Percentiles rank a stretch among this genome's conserved stretches.
Conservation (phyloP, 2,329 filamentous ascomycete genomes). For the Cladosporium colombiae region DNA sequence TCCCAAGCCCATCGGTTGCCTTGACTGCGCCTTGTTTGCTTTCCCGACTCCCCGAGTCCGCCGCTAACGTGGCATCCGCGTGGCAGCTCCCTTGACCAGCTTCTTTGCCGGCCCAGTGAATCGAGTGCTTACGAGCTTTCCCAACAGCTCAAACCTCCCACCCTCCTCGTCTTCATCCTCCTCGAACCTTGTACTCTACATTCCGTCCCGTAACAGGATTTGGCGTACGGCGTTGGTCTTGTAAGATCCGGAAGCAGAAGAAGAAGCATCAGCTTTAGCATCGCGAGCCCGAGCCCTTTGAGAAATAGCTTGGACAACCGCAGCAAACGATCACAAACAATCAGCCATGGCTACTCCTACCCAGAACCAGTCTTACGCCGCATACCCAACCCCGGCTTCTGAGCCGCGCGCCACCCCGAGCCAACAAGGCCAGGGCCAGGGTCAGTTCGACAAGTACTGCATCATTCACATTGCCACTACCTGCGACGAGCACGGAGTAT, state of each 20-base stretch:
- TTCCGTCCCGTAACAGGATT: constrained; percentile 14
- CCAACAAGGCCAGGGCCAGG: constrained; percentile 16
- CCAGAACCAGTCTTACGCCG: constrained; percentile 30
- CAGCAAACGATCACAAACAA: constrained; percentile 8
- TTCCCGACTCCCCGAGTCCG: constrained; percentile 12
- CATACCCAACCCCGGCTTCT: constrained; percentile 26
- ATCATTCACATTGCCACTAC: constrained; percentile 98
- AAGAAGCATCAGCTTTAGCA: constrained; percentile 15
- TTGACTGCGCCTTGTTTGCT: constrained; percentile 13
- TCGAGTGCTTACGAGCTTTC: constrained; percentile 8
- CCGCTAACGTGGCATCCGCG: constrained; percentile 17
- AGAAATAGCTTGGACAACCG: constrained; percentile 15
- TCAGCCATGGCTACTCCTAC: constrained; percentile 35
- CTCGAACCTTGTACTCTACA: constrained; percentile 18
- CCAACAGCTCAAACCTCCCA: not conserved
- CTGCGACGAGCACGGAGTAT: constrained; percentile 98
- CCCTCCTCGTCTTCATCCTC: not conserved
- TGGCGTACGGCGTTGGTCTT: constrained; percentile 21
- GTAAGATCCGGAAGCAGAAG: constrained; percentile 16
- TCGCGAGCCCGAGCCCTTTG: not conserved
- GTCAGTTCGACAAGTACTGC: constrained; percentile 80
- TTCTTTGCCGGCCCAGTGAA: constrained; percentile 4
- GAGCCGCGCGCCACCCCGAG: constrained; percentile 37
- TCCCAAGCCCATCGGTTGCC: not conserved
- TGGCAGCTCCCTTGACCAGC: constrained; percentile 15